phyloP scores from a whole-genome alignment of 2,329 filamentous ascomycete genomes.

The Pyrenophora teres region DNA sequence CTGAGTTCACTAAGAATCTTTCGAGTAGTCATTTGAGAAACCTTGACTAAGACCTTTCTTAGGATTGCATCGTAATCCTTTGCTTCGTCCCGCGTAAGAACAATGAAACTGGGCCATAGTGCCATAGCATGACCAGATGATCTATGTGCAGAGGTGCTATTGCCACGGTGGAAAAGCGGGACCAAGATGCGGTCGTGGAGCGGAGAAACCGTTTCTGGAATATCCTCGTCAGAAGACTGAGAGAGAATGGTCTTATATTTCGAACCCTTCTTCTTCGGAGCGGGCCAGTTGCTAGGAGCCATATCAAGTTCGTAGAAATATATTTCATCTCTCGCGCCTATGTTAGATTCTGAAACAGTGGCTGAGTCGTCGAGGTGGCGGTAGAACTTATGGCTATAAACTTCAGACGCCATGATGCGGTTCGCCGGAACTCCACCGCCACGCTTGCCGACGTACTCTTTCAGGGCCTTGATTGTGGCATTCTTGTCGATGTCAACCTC shows the following conservation, averaged over 20 bases:
- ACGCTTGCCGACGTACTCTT: conserved; percentile 64
- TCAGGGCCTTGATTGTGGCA: conserved; percentile 69
- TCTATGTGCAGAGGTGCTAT: conserved; percentile 39
- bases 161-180: conserved; percentile 68
- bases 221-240: conserved; percentile 53
- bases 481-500: conserved; percentile 81
- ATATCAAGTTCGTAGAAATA: conserved; percentile 79
- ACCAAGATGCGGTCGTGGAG: conserved; percentile 71
- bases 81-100: conserved; percentile 75
- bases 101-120: conserved; percentile 68
- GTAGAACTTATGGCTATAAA: conserved; percentile 84
- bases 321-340: conserved; percentile 65
- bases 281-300: conserved; percentile 76
- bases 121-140: conserved; percentile 43
- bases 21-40: conserved; percentile 76
- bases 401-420: conserved; percentile 77
- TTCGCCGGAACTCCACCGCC: conserved; percentile 59
- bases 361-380: conserved; percentile 74
- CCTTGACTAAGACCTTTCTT: conserved; percentile 76
- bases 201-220: conserved; percentile 62
- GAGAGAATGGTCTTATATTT: conserved; percentile 53
- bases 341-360: conserved; percentile 71
- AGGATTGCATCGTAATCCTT: conserved; percentile 71
- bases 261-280: conserved; percentile 56
- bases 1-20: conserved; percentile 62